Conservation (phyloP, 2,329 filamentous ascomycete species). For the Claviceps fusiformis region DNA sequence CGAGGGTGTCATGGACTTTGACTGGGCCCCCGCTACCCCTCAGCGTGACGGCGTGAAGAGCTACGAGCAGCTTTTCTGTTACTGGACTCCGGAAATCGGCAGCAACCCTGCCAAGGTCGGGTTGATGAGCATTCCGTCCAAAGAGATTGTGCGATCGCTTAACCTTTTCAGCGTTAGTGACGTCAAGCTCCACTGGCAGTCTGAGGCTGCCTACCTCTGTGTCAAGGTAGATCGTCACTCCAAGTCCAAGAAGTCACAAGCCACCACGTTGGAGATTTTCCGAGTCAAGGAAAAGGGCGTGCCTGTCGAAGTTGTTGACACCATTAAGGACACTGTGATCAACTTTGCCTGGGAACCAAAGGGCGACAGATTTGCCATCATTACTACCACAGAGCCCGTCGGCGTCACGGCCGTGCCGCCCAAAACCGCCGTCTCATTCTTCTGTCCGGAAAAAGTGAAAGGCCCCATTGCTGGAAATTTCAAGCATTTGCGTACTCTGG, state of each 20-base stretch:
- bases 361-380: conserved; percentile 92
- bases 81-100: conserved; percentile 97
- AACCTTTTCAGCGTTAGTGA: conserved; percentile 98
- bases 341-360: conserved; percentile 99
- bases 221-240: conserved; percentile 98
- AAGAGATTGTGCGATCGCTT: conserved; percentile 83
- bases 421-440: conserved; percentile 92
- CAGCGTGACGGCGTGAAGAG: conserved; percentile 74
- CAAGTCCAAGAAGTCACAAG: conserved; percentile 96
- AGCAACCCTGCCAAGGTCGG: conserved; percentile 96
- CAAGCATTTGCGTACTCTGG: conserved; percentile 84
- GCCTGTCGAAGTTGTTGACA: conserved; percentile 93
- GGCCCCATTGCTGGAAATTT: conserved; percentile 73
- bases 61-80: conserved; percentile 94
- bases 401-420: conserved; percentile 70
- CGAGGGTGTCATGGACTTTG: conserved; percentile 92
- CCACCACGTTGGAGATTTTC: conserved; percentile 97
- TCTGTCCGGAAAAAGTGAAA: conserved; percentile 92
- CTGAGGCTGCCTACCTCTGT: conserved; percentile 82
- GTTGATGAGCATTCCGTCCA: conserved; percentile 89
- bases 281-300: conserved; percentile 94
- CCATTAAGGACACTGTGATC: conserved; percentile 95
- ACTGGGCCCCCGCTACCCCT: conserved; percentile 81
- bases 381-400: conserved; percentile 78
- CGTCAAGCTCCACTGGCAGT: conserved; percentile 98